These are phyloP conservation scores for Fusarium sp. DNA, from an alignment of 2,329 filamentous ascomycete species.

Conservation along the genomic window DNA sequence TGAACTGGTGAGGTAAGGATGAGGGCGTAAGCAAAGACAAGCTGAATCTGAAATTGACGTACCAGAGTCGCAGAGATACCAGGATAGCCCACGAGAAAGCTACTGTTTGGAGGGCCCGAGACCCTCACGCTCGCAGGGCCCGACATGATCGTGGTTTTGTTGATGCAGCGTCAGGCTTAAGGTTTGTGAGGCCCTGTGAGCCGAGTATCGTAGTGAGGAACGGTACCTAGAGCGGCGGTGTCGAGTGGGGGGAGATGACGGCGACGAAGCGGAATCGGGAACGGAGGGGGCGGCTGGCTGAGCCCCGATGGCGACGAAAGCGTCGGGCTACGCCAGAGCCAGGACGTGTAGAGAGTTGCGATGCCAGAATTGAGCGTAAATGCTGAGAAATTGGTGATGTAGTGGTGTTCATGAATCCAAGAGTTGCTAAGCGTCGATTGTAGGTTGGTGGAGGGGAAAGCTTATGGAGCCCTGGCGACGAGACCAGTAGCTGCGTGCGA, in stretches of 20 bases:
- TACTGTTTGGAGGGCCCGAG: conserved; percentile 95
- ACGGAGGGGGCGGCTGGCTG: conserved; percentile 33
- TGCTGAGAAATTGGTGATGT: conserved; percentile 33
- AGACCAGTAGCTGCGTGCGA: conserved; percentile 13
- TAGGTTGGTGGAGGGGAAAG: conserved; percentile 22
- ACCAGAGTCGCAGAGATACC: conserved; percentile 98
- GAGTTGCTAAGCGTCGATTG: conserved; percentile 17
- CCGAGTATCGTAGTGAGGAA: conserved; percentile 16
- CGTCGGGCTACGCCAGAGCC: conserved; percentile 36
- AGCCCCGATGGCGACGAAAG: conserved; percentile 36
- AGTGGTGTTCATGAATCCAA: conserved; percentile 40
- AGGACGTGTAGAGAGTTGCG: conserved; percentile 13
- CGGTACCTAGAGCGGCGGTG: conserved; percentile 31
- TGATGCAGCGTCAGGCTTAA: conserved; percentile 13
- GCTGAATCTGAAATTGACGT: conserved; percentile 54
- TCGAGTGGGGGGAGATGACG: conserved; percentile 37
- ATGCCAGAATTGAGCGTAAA: conserved; percentile 29
- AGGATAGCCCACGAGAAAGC: conserved; percentile 95
- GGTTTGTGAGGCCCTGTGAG: conserved; percentile 19
- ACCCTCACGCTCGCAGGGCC: conserved; percentile 76
- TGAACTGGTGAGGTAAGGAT: neutral
- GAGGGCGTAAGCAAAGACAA: conserved; percentile 21
- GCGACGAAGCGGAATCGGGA: conserved; percentile 29
- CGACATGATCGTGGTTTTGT: conserved; percentile 37
- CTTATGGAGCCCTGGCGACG: conserved; percentile 14